A percentile compares a stretch with the other conserved stretches of the same genome.
These are phyloP conservation scores for Hippophae rhamnoides DNA, from an alignment of 306 rosid genomes.

Conservation along the genomic window DNA sequence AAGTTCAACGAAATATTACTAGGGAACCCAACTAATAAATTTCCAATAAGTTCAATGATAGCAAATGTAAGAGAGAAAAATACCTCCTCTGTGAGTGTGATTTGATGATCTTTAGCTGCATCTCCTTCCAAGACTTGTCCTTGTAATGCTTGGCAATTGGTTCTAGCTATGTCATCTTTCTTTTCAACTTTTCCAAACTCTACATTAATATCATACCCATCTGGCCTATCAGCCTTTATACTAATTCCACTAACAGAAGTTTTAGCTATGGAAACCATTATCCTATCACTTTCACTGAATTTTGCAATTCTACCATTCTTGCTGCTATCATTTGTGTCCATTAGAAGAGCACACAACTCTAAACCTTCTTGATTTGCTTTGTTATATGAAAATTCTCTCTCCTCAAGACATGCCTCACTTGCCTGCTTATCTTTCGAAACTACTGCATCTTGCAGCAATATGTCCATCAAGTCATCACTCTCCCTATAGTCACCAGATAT, in stretches of 20 bases:
- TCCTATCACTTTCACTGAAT: slow-evolving; percentile 15
- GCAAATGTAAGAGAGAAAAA: slow-evolving; percentile 5
- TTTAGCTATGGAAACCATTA: slow-evolving; percentile 14
- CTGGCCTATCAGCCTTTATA: slow-evolving; percentile 8
- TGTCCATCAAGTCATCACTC: slow-evolving; percentile 25
- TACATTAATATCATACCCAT: slow-evolving; percentile 11
- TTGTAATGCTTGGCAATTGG: slow-evolving; percentile 22
- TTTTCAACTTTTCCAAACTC: slow-evolving; percentile 12
- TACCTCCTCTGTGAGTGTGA: slow-evolving; percentile 34
- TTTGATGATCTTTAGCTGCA: slow-evolving; percentile 12
- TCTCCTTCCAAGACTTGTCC: slow-evolving; percentile 19
- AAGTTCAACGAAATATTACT: too few relatives aligned
- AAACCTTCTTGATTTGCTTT: slow-evolving; percentile 21
- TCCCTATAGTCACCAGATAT: slow-evolving; percentile 38
- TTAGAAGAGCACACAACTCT: slow-evolving; percentile 15
- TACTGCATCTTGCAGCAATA: slow-evolving; percentile 25
- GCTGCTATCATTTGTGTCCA: slow-evolving; percentile 15
- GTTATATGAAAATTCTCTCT: slow-evolving; percentile 12
- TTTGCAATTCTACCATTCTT: slow-evolving; percentile 18
- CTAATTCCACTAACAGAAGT: slow-evolving; percentile 16
- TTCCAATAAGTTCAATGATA: not conserved
- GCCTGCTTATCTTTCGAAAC: slow-evolving; percentile 20
- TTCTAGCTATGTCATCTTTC: slow-evolving; percentile 10
- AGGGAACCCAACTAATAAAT: too few relatives aligned
- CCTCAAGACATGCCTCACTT: slow-evolving; percentile 21